Evolutionary conservation across 768 basidiomycete species (phyloP), one percentile per base, ranked within the genome.

Genomic region (Tulasnella sp.): DNA sequence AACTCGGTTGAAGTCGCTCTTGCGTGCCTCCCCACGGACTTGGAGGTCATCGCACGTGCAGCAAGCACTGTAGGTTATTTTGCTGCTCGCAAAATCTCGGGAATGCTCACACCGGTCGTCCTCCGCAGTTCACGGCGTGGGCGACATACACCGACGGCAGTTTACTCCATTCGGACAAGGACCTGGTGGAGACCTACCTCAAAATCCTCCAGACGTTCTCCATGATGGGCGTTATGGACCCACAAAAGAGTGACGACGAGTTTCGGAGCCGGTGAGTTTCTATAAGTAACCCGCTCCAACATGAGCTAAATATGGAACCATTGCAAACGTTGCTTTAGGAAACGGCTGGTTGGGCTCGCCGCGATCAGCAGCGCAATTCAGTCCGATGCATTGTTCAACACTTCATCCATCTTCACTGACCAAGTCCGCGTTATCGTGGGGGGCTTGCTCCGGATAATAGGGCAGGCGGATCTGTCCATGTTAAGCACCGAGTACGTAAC

Each of bases 81-180:
- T 36, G 71, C 36, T 74, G 52, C 31, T 71, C 54, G 76, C 73
- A 31, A 73, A 22, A 75, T 38, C 31, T 39, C 38, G 45, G 29
- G 25, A n/a, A 76, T 1, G 64, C 29, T 64, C 0, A 19, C 34
- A 7, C 77, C 9, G 5, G 58, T 31, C 58, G 25, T 25, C 11
- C 29, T 29, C 15, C 17, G n/a, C 67, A 96, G 92, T 94, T 97
- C 80, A 93, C 91, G 3, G 91, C 94, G 1, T 98, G 94, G 91
- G 91, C 92, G 25, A 96, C 95, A 19, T 97, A 91, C 79, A 94
- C 96, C 29, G 91, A 96, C 79, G 94, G 94, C 0, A 90, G 90
- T 74, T 85, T 92, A 52, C 89, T 96, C 78, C 93, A 92, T 36
- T 88, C 91, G 15, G 95, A 97, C 80, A 88, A 87, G 75, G 83